These are phyloP conservation scores for Sclerotinia minor DNA, from an alignment of 2,329 filamentous ascomycete species.

Conservation along the genomic window DNA sequence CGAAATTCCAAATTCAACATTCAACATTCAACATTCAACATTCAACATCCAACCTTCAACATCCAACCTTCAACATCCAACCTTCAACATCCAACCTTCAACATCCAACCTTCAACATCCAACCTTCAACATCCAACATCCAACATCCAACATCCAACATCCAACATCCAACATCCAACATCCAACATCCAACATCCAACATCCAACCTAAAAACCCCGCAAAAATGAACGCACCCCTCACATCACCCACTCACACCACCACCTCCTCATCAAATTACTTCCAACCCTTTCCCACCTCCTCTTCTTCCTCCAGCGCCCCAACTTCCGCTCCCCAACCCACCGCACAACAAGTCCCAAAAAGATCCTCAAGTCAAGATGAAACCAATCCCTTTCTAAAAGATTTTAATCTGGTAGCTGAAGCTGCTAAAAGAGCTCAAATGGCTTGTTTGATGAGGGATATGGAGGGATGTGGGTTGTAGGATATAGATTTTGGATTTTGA, in stretches of 20 bases:
- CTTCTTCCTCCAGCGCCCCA: constrained; percentile 25
- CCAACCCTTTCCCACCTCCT: constrained; percentile 29
- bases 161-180: neutral
- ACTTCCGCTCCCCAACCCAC: constrained; percentile 29
- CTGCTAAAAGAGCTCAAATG: constrained; percentile 89
- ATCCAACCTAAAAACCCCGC: neutral
- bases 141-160: too few relatives aligned
- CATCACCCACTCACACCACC: constrained; percentile 39
- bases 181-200: neutral
- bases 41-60: too few relatives aligned
- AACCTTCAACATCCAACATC: neutral
- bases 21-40: neutral
- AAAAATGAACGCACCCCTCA: constrained; percentile 24
- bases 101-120: neutral
- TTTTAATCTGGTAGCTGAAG: constrained; percentile 85
- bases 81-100: neutral
- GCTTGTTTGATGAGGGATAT: constrained; percentile 85
- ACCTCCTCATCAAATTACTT: constrained; percentile 34
- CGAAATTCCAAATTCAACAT: neutral
- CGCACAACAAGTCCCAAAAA: constrained; percentile 27
- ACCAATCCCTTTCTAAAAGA: constrained; percentile 69
- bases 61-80: neutral
- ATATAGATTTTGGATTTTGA: too few relatives aligned
- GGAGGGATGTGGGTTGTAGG: constrained; percentile 49
- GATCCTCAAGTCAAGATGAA: constrained; percentile 47